Percentiles rank a stretch among this genome's conserved stretches.
These are phyloP conservation scores for Vaccinium vitisidaea DNA, from an alignment of 148 eudicot species.

Conservation along the genomic window DNA sequence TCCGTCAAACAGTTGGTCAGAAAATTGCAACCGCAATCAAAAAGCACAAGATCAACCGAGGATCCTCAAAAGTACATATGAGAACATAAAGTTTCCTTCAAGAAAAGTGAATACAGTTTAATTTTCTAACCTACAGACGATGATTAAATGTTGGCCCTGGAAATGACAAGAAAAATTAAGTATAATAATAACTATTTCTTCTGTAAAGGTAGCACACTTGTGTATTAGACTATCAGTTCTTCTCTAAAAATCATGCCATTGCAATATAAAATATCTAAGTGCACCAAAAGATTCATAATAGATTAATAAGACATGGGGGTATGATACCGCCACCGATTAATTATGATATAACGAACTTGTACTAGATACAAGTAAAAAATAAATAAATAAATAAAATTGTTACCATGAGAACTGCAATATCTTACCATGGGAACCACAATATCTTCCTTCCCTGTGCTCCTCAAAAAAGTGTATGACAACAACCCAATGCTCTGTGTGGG, in stretches of 20 bases:
- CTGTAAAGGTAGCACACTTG: not conserved
- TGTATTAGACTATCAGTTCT: not conserved
- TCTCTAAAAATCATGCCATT: not conserved
- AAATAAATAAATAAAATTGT: constrained; percentile 21
- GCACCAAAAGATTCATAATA: not conserved
- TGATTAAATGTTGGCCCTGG: not conserved
- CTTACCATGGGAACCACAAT: constrained; percentile 97
- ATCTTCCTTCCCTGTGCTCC: constrained; percentile 89
- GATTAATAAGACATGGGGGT: not conserved
- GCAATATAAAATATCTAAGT: not conserved
- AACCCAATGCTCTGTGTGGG: constrained; percentile 79
- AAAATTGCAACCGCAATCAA: not conserved
- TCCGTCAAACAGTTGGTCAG: not conserved
- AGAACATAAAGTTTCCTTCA: not conserved
- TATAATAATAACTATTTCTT: not conserved
- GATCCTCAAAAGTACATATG: not conserved
- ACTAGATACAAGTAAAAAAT: not conserved
- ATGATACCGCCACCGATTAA: not conserved
- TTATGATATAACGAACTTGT: not conserved
- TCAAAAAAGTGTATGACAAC: constrained; percentile 88
- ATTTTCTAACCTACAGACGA: too few species aligned
- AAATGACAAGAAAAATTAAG: constrained; percentile 10
- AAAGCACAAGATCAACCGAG: not conserved
- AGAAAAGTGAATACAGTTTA: not conserved
- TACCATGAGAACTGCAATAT: constrained; percentile 20